phyloP scores from a whole-genome alignment of 352 stramenopile species.

The Globisporangium viniferum region DNA sequence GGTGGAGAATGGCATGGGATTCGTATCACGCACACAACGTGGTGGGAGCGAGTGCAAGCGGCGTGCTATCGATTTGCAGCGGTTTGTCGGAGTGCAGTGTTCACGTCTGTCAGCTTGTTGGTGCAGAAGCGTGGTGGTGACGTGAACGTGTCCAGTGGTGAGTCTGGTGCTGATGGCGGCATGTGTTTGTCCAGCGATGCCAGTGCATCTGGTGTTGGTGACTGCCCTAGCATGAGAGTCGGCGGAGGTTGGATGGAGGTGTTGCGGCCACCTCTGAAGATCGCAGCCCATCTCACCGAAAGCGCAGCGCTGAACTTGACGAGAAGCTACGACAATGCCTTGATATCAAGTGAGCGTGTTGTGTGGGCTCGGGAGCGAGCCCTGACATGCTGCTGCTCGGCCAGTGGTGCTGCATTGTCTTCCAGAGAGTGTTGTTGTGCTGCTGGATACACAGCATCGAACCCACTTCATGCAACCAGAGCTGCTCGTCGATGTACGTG shows the following conservation, averaged over 20 bases:
- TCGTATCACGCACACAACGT: not conserved
- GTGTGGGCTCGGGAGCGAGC: not conserved
- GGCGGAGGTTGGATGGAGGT: conserved; percentile 21
- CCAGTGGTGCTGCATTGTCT: not conserved
- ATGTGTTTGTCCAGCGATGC: not conserved
- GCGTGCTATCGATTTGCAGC: not conserved
- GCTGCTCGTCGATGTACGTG: not conserved
- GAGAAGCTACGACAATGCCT: conserved; percentile 7
- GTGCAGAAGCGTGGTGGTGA: not conserved
- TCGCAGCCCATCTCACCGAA: conserved; percentile 5
- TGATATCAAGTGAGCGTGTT: conserved; percentile 8
- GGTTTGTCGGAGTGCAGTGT: not conserved
- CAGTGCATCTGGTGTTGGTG: conserved; percentile 5
- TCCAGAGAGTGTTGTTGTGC: not conserved
- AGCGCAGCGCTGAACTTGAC: conserved; percentile 16
- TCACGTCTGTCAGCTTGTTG: not conserved
- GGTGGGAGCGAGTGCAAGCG: not conserved
- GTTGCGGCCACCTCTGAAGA: conserved; percentile 20
- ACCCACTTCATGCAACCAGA: not conserved
- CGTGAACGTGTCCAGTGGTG: not conserved
- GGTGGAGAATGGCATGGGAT: not conserved
- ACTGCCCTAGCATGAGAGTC: not conserved
- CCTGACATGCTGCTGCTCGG: not conserved
- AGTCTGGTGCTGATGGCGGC: not conserved
- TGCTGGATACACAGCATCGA: not conserved